Percentiles rank a stretch among this genome's conserved stretches.
Conservation (phyloP, 1,139 yeast genomes). For the Pichia sorboxylosa region DNA sequence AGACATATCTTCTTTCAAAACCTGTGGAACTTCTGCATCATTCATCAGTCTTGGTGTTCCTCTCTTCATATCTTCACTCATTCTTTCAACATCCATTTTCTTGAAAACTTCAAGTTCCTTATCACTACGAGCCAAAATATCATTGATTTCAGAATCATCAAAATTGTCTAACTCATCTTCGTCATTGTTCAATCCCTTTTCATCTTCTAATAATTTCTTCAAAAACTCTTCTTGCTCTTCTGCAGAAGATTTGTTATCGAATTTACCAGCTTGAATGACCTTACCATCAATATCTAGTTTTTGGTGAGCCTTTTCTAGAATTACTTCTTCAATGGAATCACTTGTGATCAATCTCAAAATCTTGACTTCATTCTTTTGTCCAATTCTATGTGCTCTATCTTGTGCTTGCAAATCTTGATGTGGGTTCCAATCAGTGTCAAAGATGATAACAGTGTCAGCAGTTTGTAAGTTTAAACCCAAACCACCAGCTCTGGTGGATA, state of each 20-base stretch:
- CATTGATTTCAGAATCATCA: constrained; percentile 63
- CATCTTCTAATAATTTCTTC: constrained; percentile 59
- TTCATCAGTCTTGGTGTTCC: constrained; percentile 39
- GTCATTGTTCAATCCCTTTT: constrained; percentile 41
- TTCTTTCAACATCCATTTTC: constrained; percentile 46
- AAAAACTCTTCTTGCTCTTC: constrained; percentile 75
- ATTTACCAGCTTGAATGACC: constrained; percentile 82
- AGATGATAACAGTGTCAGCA: constrained; percentile 79
- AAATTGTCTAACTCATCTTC: constrained; percentile 44
- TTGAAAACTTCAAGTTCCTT: constrained; percentile 44
- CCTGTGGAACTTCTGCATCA: constrained; percentile 54
- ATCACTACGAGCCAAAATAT: constrained; percentile 58
- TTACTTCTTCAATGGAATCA: constrained; percentile 75
- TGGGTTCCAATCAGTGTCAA: constrained; percentile 88
- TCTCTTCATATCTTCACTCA: constrained; percentile 21
- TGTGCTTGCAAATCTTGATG: constrained; percentile 89
- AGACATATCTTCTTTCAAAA: constrained; percentile 58
- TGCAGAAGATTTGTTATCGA: constrained; percentile 69
- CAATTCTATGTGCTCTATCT: constrained; percentile 85
- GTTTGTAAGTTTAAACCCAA: constrained; percentile 76
- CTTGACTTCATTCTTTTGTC: constrained; percentile 78
- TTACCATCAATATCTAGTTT: constrained; percentile 80
- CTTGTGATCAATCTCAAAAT: constrained; percentile 70
- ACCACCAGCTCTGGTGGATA: constrained; percentile 87
- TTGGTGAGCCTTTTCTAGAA: constrained; percentile 70